Conservation (phyloP, 495 filamentous ascomycete species). For the Penicillium waksmanii region DNA sequence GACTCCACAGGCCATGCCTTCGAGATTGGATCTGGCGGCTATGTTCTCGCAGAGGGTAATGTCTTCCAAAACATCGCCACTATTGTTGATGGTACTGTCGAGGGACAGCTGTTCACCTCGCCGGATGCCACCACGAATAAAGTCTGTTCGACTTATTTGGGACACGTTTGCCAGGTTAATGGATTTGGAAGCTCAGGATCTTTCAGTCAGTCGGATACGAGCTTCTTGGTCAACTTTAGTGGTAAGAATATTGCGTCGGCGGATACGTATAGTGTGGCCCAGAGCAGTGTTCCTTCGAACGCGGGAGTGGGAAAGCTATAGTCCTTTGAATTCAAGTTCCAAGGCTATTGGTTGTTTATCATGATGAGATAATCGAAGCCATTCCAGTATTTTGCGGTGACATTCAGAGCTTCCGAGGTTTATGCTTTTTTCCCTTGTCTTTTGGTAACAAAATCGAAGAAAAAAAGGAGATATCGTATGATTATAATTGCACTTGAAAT, state of each 20-base stretch:
- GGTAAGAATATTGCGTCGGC: slow-evolving; percentile 54
- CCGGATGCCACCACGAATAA: slow-evolving; percentile 39
- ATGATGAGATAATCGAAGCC: too few species aligned
- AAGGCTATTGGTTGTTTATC: too few species aligned
- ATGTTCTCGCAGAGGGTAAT: slow-evolving; percentile 60
- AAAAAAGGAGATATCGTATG: too few species aligned
- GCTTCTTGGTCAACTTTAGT: slow-evolving; percentile 48
- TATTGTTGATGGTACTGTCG: slow-evolving; percentile 30
- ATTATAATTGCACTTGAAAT: too few species aligned
- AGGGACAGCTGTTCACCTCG: slow-evolving; percentile 48
- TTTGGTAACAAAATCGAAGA: too few species aligned
- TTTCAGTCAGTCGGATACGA: slow-evolving; percentile 39
- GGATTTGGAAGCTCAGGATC: slow-evolving; percentile 48
- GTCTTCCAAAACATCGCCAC: slow-evolving; percentile 55
- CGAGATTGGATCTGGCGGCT: slow-evolving; percentile 53
- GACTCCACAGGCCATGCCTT: slow-evolving; percentile 57
- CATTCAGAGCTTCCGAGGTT: too few species aligned
- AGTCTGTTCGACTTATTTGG: slow-evolving; percentile 45
- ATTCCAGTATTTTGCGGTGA: too few species aligned
- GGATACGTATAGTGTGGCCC: slow-evolving; percentile 34
- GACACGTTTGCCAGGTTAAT: slow-evolving; percentile 50
- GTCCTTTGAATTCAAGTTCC: neutral
- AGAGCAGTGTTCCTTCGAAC: slow-evolving; percentile 33
- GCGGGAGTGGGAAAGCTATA: slow-evolving; percentile 41
- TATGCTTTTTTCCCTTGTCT: too few species aligned